These are phyloP conservation scores for Irpex sp. DNA, from an alignment of 1,284 basidiomycete genomes.

Conservation along the genomic window DNA sequence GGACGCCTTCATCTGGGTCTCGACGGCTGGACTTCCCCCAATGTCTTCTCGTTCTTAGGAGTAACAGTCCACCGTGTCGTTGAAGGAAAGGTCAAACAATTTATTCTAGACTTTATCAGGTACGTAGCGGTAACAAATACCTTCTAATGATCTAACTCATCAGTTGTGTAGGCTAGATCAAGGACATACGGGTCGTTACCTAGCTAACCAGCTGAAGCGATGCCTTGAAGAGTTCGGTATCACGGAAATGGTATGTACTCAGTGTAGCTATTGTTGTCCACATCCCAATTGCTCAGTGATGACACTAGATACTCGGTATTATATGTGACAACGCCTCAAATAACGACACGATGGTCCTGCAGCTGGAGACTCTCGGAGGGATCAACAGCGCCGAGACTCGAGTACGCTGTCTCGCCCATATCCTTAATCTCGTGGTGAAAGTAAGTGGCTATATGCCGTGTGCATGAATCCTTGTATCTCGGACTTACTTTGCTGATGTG, in stretches of 20 bases:
- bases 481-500: not conserved
- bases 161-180: slow-evolving; percentile 7
- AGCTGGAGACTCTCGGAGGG: slow-evolving; percentile 11
- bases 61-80: slow-evolving; percentile 10
- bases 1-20: slow-evolving; percentile 15
- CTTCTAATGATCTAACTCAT: too few relatives aligned
- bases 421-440: slow-evolving; percentile 17
- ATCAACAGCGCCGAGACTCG: slow-evolving; percentile 13
- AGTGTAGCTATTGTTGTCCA: not conserved
- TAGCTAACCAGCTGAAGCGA: slow-evolving; percentile 10
- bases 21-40: slow-evolving; percentile 17
- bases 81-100: slow-evolving; percentile 7
- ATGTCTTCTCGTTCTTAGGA: slow-evolving; percentile 17
- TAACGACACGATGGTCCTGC: slow-evolving; percentile 24
- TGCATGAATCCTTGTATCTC: not conserved
- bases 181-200: slow-evolving; percentile 15
- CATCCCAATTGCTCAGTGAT: not conserved
- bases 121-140: not conserved
- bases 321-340: slow-evolving; percentile 27
- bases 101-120: slow-evolving; percentile 18
- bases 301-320: slow-evolving; percentile 20
- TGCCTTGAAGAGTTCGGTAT: slow-evolving; percentile 16
- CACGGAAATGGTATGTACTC: slow-evolving; percentile 12
- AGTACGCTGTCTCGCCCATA: slow-evolving; percentile 22
- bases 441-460: slow-evolving; percentile 3